These are phyloP conservation scores for Trichocladium uniseriatum DNA, from an alignment of 495 filamentous ascomycete species.

Conservation along the genomic window DNA sequence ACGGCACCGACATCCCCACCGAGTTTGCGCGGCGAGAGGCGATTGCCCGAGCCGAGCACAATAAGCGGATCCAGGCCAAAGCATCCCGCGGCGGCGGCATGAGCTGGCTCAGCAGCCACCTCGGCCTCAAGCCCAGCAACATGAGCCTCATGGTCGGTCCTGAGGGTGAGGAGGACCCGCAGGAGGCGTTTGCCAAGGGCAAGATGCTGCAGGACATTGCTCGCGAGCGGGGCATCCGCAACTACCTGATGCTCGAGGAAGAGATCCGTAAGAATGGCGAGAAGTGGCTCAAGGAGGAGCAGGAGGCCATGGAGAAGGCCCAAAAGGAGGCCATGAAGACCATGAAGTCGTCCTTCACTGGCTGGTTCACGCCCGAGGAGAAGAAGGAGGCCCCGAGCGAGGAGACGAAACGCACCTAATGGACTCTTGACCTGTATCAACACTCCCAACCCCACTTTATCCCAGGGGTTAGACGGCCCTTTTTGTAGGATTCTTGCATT, in stretches of 20 bases:
- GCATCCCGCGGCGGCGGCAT: slow-evolving; percentile 43
- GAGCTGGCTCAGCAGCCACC: slow-evolving; percentile 52
- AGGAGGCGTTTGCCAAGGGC: slow-evolving; percentile 69
- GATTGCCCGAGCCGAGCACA: slow-evolving; percentile 66
- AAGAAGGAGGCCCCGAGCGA: slow-evolving; percentile 2
- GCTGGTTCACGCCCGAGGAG: slow-evolving; percentile 34
- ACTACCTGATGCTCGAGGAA: slow-evolving; percentile 79
- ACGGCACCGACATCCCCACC: slow-evolving; percentile 71
- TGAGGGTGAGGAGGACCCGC: slow-evolving; percentile 58
- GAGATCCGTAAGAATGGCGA: slow-evolving; percentile 87
- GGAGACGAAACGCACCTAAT: slow-evolving; percentile 9
- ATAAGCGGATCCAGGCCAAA: slow-evolving; percentile 63
- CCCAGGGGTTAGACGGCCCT: not conserved
- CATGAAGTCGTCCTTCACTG: slow-evolving; percentile 47
- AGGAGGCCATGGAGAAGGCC: slow-evolving; percentile 70
- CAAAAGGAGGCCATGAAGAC: slow-evolving; percentile 84
- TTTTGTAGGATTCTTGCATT: not conserved
- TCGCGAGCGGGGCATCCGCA: slow-evolving; percentile 78
- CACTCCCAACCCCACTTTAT: slow-evolving; percentile 6
- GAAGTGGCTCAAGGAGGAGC: slow-evolving; percentile 90
- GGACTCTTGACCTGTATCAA: slow-evolving; percentile 8
- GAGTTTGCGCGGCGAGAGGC: slow-evolving; percentile 90
- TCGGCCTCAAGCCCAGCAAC: slow-evolving; percentile 64
- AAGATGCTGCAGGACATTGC: slow-evolving; percentile 95
- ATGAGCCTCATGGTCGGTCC: slow-evolving; percentile 44